phyloP scores from a whole-genome alignment of 23 red algal genomes.

The Gracilaria vermiculophylla region DNA sequence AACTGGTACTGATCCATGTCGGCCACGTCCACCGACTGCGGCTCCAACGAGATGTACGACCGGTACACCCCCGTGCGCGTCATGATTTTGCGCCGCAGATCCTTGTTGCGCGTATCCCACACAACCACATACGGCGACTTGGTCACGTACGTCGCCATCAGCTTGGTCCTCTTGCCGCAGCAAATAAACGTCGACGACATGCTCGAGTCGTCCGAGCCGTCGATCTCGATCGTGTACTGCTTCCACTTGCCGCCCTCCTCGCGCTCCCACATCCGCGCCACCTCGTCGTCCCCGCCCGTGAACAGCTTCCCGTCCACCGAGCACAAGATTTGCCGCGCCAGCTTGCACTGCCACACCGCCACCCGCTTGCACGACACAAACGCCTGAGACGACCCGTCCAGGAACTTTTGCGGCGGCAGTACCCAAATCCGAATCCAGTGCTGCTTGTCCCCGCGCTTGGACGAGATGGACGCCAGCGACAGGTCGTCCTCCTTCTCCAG shows the following conservation, averaged over 20 bases:
- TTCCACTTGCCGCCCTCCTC: constrained; percentile 21
- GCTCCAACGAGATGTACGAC: constrained; percentile 7
- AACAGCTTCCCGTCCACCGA: constrained; percentile 24
- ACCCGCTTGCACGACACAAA: constrained; percentile 27
- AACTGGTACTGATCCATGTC: constrained; percentile 20
- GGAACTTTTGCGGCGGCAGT: constrained; percentile 8
- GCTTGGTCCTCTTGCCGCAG: constrained; percentile 21
- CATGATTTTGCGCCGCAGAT: constrained; percentile 18
- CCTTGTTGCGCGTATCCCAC: constrained; percentile 23
- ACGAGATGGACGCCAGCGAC: constrained; percentile 11
- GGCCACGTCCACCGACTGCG: constrained; percentile 15
- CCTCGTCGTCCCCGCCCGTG: constrained; percentile 44
- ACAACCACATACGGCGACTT: constrained; percentile 66
- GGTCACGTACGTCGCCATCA: constrained; percentile 60
- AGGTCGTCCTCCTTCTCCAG: constrained; percentile 1
- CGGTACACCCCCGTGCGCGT: constrained; percentile 12
- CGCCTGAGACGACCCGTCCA: background rate
- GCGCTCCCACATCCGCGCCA: constrained; percentile 41
- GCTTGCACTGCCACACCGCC: constrained; percentile 19
- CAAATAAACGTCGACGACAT: constrained; percentile 42
- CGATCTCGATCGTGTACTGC: constrained; percentile 19
- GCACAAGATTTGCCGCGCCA: constrained; percentile 21
- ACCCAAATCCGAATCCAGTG: constrained; percentile 35
- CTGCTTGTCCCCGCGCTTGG: background rate
- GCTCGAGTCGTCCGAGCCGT: background rate